These are phyloP conservation scores for Fraxinus floribunda DNA, from an alignment of 305 asterid species.

Conservation along the genomic window DNA sequence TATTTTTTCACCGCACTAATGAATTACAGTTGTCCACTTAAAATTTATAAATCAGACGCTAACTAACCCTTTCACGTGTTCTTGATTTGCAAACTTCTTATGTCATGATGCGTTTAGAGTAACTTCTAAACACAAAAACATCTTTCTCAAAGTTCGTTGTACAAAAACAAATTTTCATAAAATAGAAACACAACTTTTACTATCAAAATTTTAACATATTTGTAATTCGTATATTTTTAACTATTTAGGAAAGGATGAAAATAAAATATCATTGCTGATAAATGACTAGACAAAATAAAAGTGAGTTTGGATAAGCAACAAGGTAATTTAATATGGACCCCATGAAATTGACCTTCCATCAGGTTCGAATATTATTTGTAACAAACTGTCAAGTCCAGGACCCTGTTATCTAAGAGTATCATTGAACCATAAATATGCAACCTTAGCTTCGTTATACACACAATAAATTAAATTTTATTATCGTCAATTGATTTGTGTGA, in stretches of 20 bases:
- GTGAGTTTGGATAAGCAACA: slow-evolving; percentile 30
- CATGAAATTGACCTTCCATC: slow-evolving; percentile 30
- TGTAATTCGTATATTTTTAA: background rate
- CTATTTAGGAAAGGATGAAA: background rate
- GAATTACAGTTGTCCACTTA: background rate
- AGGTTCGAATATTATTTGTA: slow-evolving; percentile 34
- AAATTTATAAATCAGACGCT: background rate
- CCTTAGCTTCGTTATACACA: background rate
- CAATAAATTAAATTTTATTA: too few species aligned
- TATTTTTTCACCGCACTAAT: background rate
- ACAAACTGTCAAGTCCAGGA: slow-evolving; percentile 27
- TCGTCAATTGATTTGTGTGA: background rate
- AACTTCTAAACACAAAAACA: background rate
- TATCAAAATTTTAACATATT: background rate
- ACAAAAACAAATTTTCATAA: background rate
- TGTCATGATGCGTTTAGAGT: background rate
- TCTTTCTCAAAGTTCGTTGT: background rate
- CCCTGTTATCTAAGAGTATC: slow-evolving; percentile 30
- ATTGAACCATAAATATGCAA: slow-evolving; percentile 5
- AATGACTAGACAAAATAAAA: slow-evolving; percentile 25
- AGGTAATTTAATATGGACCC: slow-evolving; percentile 23
- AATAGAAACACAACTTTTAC: background rate
- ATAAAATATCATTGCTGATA: slow-evolving; percentile 21
- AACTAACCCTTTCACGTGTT: background rate
- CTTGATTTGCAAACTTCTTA: background rate